Evolutionary conservation across 345 rosid species (phyloP).

Genomic region (Acer yangbiense): DNA sequence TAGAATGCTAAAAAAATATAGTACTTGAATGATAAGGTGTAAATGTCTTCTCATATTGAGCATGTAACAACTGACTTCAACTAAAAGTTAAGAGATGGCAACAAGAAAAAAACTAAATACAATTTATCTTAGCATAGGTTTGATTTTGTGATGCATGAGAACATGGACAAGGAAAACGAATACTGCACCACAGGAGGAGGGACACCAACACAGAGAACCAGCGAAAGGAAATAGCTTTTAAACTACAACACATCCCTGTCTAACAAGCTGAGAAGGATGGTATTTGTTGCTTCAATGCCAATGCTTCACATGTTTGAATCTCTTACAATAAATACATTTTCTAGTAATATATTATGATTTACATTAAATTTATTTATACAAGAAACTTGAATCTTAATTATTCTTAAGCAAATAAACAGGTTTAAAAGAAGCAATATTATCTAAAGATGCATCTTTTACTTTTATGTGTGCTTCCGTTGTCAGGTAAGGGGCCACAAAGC

Average conservation of each 20-base stretch:
- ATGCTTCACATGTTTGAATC: no score
- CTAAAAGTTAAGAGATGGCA: background rate
- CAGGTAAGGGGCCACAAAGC: no score
- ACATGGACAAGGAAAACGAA: background rate
- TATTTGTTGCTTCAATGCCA: background rate
- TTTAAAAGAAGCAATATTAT: no score
- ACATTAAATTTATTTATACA: no score
- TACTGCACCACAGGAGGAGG: background rate
- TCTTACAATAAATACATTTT: no score
- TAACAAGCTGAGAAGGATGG: background rate
- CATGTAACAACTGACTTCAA: background rate
- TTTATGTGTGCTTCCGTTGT: no score
- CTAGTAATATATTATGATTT: no score
- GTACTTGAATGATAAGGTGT: background rate
- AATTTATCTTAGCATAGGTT: background rate
- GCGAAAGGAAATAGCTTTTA: background rate
- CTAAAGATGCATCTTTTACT: no score
- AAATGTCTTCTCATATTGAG: background rate
- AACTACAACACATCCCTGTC: background rate
- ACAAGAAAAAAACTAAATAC: background rate
- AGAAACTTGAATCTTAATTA: no score
- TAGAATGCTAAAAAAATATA: constrained; percentile 12
- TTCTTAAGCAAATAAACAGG: no score
- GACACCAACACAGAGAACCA: background rate
- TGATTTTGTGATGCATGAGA: background rate